Evolutionary conservation across 495 filamentous ascomycete species (phyloP).

Genomic region (Baudoinia panamericana): DNA sequence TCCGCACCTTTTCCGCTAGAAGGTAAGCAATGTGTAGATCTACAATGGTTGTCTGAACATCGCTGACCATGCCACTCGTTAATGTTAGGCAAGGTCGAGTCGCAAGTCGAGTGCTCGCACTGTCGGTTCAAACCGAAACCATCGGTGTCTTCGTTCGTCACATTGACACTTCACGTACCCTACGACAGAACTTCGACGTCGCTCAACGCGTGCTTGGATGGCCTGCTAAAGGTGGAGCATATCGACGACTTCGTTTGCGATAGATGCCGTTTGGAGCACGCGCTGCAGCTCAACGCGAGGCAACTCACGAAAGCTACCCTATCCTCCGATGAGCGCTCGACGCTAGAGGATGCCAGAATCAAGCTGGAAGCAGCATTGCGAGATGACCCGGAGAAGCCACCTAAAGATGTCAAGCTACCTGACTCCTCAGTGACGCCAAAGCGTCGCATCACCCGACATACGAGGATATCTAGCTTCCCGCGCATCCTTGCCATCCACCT

Average conservation of each 20-base stretch:
- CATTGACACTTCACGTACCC: slow-evolving; percentile 82
- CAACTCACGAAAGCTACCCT: slow-evolving; percentile 37
- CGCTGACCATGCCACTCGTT: too few relatives aligned
- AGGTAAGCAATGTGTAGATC: too few relatives aligned
- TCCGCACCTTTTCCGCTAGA: slow-evolving; percentile 79
- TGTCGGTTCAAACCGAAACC: slow-evolving; percentile 83
- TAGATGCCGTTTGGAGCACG: slow-evolving; percentile 74
- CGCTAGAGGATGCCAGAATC: slow-evolving; percentile 42
- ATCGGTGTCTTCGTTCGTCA: slow-evolving; percentile 73
- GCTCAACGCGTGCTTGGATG: slow-evolving; percentile 72
- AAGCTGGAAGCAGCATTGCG: slow-evolving; percentile 49
- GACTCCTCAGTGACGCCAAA: slow-evolving; percentile 60
- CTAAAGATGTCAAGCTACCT: slow-evolving; percentile 61
- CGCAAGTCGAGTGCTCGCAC: slow-evolving; percentile 80
- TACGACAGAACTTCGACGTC: slow-evolving; percentile 50
- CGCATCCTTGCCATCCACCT: slow-evolving; percentile 85
- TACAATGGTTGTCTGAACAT: too few relatives aligned
- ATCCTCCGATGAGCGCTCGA: slow-evolving; percentile 31
- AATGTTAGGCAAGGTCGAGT: slow-evolving; percentile 70
- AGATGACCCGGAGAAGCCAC: slow-evolving; percentile 63
- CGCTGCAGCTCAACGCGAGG: slow-evolving; percentile 38
- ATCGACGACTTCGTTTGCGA: slow-evolving; percentile 97
- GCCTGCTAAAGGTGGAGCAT: slow-evolving; percentile 82
- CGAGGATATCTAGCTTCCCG: slow-evolving; percentile 72
- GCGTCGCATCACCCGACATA: slow-evolving; percentile 71